Conservation (phyloP, 2,329 filamentous ascomycete species). For the Phialophora verrucosa region DNA sequence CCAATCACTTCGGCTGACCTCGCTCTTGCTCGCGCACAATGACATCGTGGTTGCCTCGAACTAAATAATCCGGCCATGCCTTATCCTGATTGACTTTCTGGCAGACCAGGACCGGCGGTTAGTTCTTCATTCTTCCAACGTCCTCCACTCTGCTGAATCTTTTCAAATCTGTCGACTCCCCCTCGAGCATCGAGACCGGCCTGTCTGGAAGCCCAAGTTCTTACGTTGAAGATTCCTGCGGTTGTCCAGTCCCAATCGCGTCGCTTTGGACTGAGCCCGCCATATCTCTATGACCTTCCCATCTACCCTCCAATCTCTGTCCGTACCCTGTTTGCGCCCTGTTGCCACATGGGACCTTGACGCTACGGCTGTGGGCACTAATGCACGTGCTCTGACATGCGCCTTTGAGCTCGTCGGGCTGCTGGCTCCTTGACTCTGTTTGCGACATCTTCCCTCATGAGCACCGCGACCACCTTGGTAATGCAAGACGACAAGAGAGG, state of each 20-base stretch:
- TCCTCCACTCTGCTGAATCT: conserved; percentile 13
- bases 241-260: not conserved
- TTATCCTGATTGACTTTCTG: conserved; percentile 15
- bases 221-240: not conserved
- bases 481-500: conserved; percentile 47
- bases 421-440: not conserved
- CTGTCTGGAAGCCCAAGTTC: not conserved
- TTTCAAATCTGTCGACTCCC: not conserved
- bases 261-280: not conserved
- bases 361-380: conserved; percentile 9
- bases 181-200: conserved; percentile 9
- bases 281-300: conserved; percentile 1
- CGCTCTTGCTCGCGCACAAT: conserved; percentile 10
- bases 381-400: conserved; percentile 31
- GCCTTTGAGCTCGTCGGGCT: conserved; percentile 28
- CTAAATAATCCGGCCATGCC: conserved; percentile 13
- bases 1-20: conserved; percentile 11
- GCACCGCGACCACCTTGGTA: conserved; percentile 43
- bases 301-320: conserved; percentile 3
- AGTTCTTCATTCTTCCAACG: conserved; percentile 20
- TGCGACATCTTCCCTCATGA: conserved; percentile 42
- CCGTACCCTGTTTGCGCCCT: not conserved
- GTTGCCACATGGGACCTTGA: conserved; percentile 8
- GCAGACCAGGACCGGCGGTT: conserved; percentile 9
- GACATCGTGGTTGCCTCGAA: conserved; percentile 20